Percentiles rank a stretch among this genome's conserved stretches.
These are phyloP conservation scores for Auriscalpium orientale DNA, from an alignment of 768 basidiomycete species.

Conservation along the genomic window DNA sequence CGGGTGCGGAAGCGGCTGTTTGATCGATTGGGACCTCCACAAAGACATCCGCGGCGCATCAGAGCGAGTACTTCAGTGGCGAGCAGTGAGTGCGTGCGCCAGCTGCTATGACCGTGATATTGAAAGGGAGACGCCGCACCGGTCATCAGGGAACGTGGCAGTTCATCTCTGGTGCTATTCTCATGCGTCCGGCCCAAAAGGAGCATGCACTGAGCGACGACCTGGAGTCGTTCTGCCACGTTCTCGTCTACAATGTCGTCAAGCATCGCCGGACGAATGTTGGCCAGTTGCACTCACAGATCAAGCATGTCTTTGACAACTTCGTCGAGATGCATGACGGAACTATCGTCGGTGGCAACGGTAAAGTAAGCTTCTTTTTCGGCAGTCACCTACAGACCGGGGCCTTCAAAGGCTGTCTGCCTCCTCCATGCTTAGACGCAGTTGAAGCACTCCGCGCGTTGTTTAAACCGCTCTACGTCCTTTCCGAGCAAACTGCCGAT, in stretches of 20 bases:
- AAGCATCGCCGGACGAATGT: not conserved
- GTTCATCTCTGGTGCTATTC: not conserved
- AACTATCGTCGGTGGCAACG: too few relatives aligned
- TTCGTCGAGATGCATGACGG: too few relatives aligned
- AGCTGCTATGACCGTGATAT: not conserved
- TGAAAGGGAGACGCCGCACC: not conserved
- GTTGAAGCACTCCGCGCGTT: too few relatives aligned
- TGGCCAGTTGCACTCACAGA: too few relatives aligned
- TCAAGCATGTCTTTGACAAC: too few relatives aligned
- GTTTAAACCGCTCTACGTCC: too few relatives aligned
- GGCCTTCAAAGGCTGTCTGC: too few relatives aligned
- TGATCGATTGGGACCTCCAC: slow-evolving; percentile 2
- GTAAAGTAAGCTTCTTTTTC: too few relatives aligned
- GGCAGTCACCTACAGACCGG: too few relatives aligned
- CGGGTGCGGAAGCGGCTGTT: not conserved
- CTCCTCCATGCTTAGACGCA: too few relatives aligned
- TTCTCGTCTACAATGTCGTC: not conserved
- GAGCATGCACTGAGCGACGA: not conserved
- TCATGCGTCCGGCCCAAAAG: not conserved
- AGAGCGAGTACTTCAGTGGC: not conserved
- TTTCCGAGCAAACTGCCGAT: too few relatives aligned
- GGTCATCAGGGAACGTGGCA: not conserved
- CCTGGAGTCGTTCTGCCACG: not conserved
- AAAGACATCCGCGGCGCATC: not conserved
- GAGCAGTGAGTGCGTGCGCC: not conserved